phyloP scores from a whole-genome alignment of 345 rosid species.

The Atalantia buxifolia region DNA sequence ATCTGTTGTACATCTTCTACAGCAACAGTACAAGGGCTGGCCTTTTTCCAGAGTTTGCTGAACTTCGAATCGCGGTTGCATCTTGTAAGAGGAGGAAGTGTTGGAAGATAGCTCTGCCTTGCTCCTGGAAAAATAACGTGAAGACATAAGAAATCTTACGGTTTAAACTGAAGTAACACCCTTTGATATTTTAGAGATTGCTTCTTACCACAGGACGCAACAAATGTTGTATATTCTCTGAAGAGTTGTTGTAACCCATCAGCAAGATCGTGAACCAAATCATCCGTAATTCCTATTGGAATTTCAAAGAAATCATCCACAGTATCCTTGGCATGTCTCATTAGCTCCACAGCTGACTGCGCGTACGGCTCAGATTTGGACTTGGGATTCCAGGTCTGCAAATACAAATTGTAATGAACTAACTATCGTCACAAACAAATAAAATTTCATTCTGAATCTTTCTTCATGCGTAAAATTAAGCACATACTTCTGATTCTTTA shows the following conservation, averaged over 20 bases:
- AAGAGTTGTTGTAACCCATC: conserved; percentile 66
- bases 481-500: conserved; percentile 75
- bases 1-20: conserved; percentile 27
- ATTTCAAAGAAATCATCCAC: conserved; percentile 80
- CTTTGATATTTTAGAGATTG: not conserved
- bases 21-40: conserved; percentile 53
- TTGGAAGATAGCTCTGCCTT: conserved; percentile 75
- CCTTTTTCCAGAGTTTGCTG: conserved; percentile 65
- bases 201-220: conserved; percentile 72
- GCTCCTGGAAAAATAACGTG: conserved; percentile 45
- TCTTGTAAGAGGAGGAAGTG: conserved; percentile 83
- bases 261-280: conserved; percentile 64
- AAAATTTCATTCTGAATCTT: not conserved
- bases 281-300: conserved; percentile 77
- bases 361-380: conserved; percentile 91
- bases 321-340: conserved; percentile 54
- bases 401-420: not conserved
- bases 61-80: conserved; percentile 73
- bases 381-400: conserved; percentile 93
- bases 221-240: conserved; percentile 67
- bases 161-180: not conserved
- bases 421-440: not conserved
- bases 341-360: conserved; percentile 66
- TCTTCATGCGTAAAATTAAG: not conserved
- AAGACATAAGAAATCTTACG: not conserved